phyloP scores from a whole-genome alignment of 208 protist genomes.

The Lotmaria passim region DNA sequence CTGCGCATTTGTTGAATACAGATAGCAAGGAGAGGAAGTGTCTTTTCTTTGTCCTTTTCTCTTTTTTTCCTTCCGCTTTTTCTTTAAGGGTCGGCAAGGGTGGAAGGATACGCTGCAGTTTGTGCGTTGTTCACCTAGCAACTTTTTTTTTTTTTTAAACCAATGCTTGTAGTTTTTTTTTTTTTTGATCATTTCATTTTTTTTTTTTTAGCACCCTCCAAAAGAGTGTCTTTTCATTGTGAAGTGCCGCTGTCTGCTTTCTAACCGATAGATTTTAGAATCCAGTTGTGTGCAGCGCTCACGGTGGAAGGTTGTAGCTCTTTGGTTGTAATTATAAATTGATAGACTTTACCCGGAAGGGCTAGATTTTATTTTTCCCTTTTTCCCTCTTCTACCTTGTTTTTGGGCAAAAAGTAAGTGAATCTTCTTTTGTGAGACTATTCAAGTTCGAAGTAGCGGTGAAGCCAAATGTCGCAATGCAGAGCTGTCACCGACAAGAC shows the following conservation, averaged over 20 bases:
- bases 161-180: not conserved
- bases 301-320: too few species aligned
- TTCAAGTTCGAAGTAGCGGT: too few species aligned
- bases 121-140: too few species aligned
- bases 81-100: too few species aligned
- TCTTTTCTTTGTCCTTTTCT: too few species aligned
- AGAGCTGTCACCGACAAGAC: too few species aligned
- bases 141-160: constrained; percentile 1
- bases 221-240: constrained; percentile 9
- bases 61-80: constrained; percentile 3
- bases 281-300: not conserved
- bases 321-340: constrained; percentile 21
- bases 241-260: not conserved
- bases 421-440: too few species aligned
- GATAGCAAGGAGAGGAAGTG: too few species aligned
- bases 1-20: too few species aligned
- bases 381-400: not conserved
- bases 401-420: constrained; percentile 17
- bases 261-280: constrained; percentile 23
- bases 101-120: too few species aligned
- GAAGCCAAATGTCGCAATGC: too few species aligned
- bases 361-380: constrained; percentile 31
- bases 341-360: constrained; percentile 40
- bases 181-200: constrained; percentile 5
- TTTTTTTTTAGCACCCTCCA: constrained; percentile 27